Evolutionary conservation across 257 asterid genomes (phyloP).

Genomic region (Leonotis leonurus): DNA sequence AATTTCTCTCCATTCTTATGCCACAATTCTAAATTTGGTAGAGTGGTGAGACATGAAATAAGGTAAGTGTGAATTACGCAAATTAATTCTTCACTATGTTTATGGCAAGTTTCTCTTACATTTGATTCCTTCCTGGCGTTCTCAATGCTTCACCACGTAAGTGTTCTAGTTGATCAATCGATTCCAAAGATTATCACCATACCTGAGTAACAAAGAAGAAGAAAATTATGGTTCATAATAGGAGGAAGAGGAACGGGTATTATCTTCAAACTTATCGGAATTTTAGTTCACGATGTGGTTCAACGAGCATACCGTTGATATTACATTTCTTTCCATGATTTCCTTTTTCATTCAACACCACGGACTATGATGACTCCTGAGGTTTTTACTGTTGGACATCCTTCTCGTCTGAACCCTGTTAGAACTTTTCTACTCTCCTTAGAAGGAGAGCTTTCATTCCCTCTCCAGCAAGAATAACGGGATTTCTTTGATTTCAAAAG

Average conservation of each 20-base stretch:
- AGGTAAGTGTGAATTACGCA: not conserved
- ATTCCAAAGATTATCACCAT: slow-evolving; percentile 15
- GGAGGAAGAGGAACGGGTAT: not conserved
- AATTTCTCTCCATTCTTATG: not conserved
- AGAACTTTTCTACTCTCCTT: slow-evolving; percentile 1
- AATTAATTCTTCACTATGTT: not conserved
- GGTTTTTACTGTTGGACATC: not conserved
- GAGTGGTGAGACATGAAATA: not conserved
- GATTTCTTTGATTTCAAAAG: not conserved
- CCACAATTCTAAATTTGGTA: not conserved
- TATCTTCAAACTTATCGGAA: not conserved
- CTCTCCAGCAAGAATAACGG: slow-evolving; percentile 8
- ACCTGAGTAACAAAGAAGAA: slow-evolving; percentile 13
- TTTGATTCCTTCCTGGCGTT: not conserved
- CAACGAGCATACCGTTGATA: not conserved
- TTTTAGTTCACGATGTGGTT: not conserved
- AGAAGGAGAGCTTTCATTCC: slow-evolving; percentile 10
- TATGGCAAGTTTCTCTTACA: not conserved
- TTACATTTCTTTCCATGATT: not conserved
- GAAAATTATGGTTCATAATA: not conserved
- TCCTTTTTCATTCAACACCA: not conserved
- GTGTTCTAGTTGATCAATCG: slow-evolving; percentile 5
- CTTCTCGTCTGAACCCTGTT: not conserved
- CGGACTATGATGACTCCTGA: not conserved
- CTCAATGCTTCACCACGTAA: not conserved